A percentile compares a stretch with the other conserved stretches of the same genome.
Evolutionary conservation across 441 rosid species (phyloP).

Genomic region (Gossypium schwendimanii): DNA sequence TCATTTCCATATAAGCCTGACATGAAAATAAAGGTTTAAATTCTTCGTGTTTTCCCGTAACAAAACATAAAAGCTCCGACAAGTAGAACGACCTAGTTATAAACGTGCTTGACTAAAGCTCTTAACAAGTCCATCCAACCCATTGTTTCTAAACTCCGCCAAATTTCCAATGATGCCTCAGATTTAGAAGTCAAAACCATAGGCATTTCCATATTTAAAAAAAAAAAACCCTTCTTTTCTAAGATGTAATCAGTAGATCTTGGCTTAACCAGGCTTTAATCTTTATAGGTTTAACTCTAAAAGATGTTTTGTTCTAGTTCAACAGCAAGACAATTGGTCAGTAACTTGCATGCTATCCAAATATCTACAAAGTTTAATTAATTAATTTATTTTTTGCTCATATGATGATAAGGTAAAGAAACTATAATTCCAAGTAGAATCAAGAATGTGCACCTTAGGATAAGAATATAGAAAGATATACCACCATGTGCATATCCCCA

Average conservation of each 20-base stretch:
- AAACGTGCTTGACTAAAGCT: neutral
- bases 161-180: neutral
- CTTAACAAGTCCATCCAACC: neutral
- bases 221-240: neutral
- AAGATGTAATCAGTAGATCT: neutral
- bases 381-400: no score
- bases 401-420: neutral
- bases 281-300: neutral
- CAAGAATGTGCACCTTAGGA: conserved; percentile 52
- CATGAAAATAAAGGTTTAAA: conserved; percentile 5
- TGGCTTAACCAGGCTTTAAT: neutral
- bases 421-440: neutral
- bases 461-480: conserved; percentile 74
- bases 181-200: neutral
- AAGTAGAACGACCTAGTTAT: neutral
- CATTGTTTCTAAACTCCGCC: neutral
- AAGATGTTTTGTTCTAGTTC: neutral
- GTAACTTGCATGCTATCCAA: neutral
- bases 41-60: neutral
- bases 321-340: neutral
- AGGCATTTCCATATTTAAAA: neutral
- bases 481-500: conserved; percentile 66
- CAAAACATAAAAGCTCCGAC: neutral
- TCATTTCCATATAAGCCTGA: conserved; percentile 70
- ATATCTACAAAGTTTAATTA: neutral